Conservation (phyloP, 2,329 filamentous ascomycete genomes). For the Pestalotiopsis sp. region DNA sequence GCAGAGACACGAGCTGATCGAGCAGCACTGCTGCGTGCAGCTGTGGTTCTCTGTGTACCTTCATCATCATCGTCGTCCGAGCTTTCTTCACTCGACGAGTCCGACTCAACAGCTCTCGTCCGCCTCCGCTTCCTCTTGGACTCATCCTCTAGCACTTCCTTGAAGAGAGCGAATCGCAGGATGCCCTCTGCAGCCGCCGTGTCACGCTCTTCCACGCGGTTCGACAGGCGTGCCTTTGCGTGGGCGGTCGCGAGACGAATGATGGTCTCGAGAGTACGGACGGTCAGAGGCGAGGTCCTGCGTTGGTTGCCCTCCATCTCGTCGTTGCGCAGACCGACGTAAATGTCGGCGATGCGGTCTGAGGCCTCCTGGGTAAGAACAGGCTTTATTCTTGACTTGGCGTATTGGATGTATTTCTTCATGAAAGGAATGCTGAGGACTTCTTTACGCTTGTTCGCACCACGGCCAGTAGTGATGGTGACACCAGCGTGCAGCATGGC, state of each 20-base stretch:
- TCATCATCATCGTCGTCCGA: slow-evolving; percentile 58
- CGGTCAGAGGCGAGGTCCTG: slow-evolving; percentile 91
- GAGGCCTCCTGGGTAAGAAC: slow-evolving; percentile 88
- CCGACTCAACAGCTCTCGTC: slow-evolving; percentile 59
- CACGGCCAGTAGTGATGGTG: slow-evolving; percentile 73
- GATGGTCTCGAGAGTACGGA: slow-evolving; percentile 95
- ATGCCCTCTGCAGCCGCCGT: slow-evolving; percentile 87
- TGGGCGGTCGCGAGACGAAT: slow-evolving; percentile 97
- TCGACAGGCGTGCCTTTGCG: slow-evolving; percentile 88
- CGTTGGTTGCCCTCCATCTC: slow-evolving; percentile 94
- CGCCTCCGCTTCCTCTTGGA: slow-evolving; percentile 84
- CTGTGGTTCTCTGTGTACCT: slow-evolving; percentile 32
- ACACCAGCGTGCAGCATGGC: slow-evolving; percentile 94
- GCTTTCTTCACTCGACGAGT: slow-evolving; percentile 61
- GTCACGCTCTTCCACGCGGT: slow-evolving; percentile 85
- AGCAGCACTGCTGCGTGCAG: slow-evolving; percentile 40
- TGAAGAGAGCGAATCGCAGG: slow-evolving; percentile 93
- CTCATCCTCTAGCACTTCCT: slow-evolving; percentile 82
- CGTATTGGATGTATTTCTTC: slow-evolving; percentile 99
- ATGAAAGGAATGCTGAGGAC: slow-evolving; percentile 96
- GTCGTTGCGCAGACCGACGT: slow-evolving; percentile 91
- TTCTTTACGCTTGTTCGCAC: slow-evolving; percentile 76
- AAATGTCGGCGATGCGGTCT: slow-evolving; percentile 87
- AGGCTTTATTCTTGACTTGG: slow-evolving; percentile 89
- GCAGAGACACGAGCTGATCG: slow-evolving; percentile 31